These are phyloP conservation scores for Phaeophleospora eucalypticola DNA, from an alignment of 2,329 filamentous ascomycete genomes.

Conservation along the genomic window DNA sequence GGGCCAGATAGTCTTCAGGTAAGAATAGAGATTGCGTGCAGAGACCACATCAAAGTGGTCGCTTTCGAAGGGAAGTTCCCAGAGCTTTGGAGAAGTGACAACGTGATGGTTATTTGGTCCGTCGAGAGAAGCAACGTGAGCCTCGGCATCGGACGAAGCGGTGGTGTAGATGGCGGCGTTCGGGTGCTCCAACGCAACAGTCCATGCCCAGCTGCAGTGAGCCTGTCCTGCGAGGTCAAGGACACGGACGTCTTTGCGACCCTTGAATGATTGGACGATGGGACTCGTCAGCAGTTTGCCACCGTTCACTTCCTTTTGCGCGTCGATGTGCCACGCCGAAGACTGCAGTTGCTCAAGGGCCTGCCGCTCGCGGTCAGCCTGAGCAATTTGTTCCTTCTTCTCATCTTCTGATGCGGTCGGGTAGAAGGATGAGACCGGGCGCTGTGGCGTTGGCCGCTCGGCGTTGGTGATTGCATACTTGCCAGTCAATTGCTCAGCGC, in stretches of 20 bases:
- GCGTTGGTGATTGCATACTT: conserved; percentile 69
- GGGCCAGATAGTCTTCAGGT: conserved; percentile 66
- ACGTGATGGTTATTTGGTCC: conserved; percentile 85
- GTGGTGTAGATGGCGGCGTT: conserved; percentile 85
- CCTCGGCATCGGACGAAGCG: conserved; percentile 35
- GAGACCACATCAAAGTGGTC: conserved; percentile 89
- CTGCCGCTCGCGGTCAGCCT: conserved; percentile 70
- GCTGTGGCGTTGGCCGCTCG: conserved; percentile 39
- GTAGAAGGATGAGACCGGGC: conserved; percentile 45
- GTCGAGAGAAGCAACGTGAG: conserved; percentile 59
- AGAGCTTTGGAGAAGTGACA: conserved; percentile 71
- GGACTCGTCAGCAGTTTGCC: conserved; percentile 57
- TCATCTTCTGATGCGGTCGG: conserved; percentile 36
- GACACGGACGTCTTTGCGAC: conserved; percentile 55
- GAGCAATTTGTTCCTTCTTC: conserved; percentile 30
- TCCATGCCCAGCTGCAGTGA: conserved; percentile 93
- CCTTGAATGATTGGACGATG: conserved; percentile 38
- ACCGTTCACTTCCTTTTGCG: conserved; percentile 57
- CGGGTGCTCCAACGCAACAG: conserved; percentile 79
- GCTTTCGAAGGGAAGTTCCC: conserved; percentile 77
- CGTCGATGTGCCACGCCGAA: conserved; percentile 60
- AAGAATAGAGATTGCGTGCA: conserved; percentile 77
- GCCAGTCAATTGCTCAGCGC: conserved; percentile 77
- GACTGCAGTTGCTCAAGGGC: conserved; percentile 67
- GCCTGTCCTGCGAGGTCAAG: conserved; percentile 83